Evolutionary conservation across 208 protist species (phyloP).

Genomic region (Jaenimonas drosophilae): DNA sequence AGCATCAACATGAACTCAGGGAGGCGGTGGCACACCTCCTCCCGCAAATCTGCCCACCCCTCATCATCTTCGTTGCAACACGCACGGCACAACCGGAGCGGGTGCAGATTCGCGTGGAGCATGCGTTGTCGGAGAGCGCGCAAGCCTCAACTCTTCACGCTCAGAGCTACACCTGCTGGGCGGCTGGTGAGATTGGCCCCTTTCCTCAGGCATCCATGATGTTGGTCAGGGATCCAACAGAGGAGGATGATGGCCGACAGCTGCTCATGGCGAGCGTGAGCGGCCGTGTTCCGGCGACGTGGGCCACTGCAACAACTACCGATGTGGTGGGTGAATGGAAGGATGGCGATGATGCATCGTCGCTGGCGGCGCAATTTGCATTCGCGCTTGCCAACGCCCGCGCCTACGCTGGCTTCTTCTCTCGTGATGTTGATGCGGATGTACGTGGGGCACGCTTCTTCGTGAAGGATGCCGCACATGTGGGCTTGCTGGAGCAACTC

Average conservation of each 20-base stretch:
- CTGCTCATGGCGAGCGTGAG: constrained; percentile 21
- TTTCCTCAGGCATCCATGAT: constrained; percentile 66
- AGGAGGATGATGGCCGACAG: constrained; percentile 2
- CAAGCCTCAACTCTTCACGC: constrained; percentile 52
- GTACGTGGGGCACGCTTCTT: constrained; percentile 24
- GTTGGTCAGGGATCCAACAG: neutral
- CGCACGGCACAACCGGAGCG: too few species aligned
- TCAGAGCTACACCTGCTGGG: constrained; percentile 90
- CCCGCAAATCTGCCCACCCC: too few species aligned
- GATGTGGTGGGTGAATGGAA: constrained; percentile 7
- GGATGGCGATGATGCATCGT: constrained; percentile 1
- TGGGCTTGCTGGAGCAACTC: constrained; percentile 5
- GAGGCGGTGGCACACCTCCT: too few species aligned
- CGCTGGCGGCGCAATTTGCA: constrained; percentile 36
- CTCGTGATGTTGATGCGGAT: constrained; percentile 1
- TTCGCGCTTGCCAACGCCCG: constrained; percentile 54
- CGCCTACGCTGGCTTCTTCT: constrained; percentile 26
- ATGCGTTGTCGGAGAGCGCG: neutral
- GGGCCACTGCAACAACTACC: constrained; percentile 9
- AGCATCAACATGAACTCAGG: too few species aligned
- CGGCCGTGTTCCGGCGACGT: constrained; percentile 31
- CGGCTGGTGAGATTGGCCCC: constrained; percentile 71
- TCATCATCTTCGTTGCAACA: too few species aligned
- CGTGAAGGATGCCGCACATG: constrained; percentile 8
- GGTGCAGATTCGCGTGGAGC: neutral